Evolutionary conservation across 139 green algal species (phyloP).

Genomic region (Chlamydomonas schloesseri): DNA sequence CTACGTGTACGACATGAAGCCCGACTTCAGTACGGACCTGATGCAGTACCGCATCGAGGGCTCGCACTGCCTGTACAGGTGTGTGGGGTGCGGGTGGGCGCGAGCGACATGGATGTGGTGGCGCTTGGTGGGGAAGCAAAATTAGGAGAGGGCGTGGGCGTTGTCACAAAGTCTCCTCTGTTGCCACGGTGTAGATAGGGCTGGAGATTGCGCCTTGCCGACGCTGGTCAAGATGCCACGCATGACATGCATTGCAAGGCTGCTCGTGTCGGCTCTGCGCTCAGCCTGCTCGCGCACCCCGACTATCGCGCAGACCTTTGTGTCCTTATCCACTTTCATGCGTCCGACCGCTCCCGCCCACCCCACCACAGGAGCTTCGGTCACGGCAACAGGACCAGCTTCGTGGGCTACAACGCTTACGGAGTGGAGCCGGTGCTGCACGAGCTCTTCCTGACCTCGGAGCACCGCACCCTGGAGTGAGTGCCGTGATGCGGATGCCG

Average conservation of each 20-base stretch:
- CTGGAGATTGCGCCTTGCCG: too few species aligned
- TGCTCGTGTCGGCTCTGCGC: too few species aligned
- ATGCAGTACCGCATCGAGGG: conserved; percentile 59
- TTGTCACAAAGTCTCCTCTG: too few species aligned
- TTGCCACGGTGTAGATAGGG: too few species aligned
- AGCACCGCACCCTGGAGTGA: conserved; percentile 41
- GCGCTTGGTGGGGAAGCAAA: too few species aligned
- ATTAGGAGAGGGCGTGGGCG: too few species aligned
- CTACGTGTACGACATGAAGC: conserved; percentile 70
- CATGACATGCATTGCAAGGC: too few species aligned
- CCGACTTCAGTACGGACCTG: conserved; percentile 59
- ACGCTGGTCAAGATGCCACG: too few species aligned
- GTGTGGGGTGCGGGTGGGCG: too few species aligned
- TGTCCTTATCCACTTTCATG: background rate
- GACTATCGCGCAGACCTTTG: too few species aligned
- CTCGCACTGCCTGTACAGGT: conserved; percentile 44
- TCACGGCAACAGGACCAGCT: conserved; percentile 31
- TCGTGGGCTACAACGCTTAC: conserved; percentile 53
- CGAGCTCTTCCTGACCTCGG: conserved; percentile 68
- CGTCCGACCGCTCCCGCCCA: background rate
- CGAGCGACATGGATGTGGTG: background rate
- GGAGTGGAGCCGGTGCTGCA: conserved; percentile 65
- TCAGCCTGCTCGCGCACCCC: too few species aligned
- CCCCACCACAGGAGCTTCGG: conserved; percentile 31
- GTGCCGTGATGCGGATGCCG: background rate